These are phyloP conservation scores for Uronychia setigera DNA, from an alignment of 73 alveolate species.

Conservation along the genomic window DNA sequence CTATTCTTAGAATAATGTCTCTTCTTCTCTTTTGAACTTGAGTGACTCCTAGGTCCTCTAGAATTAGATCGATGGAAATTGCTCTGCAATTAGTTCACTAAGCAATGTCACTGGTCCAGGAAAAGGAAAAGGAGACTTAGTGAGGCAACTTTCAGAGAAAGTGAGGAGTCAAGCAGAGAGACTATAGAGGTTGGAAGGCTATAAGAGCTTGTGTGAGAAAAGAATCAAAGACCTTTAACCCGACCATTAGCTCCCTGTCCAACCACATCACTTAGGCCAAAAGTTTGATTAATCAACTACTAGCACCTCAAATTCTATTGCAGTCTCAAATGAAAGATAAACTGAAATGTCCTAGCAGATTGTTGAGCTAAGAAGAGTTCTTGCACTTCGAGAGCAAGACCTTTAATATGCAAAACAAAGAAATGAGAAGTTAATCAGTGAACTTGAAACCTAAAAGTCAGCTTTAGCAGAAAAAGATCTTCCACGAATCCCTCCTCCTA, in stretches of 20 bases:
- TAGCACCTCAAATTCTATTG: not conserved
- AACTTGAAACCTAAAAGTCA: slow-evolving; percentile 9
- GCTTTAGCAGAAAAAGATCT: slow-evolving; percentile 15
- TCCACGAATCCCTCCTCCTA: not conserved
- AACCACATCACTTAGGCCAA: slow-evolving; percentile 66
- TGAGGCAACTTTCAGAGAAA: slow-evolving; percentile 76
- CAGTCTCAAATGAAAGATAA: slow-evolving; percentile 1
- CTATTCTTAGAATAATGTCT: not conserved
- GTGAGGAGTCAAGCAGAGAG: slow-evolving; percentile 80
- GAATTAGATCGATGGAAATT: not conserved
- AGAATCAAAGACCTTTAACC: slow-evolving; percentile 75
- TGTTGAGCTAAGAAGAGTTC: slow-evolving; percentile 29
- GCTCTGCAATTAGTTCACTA: not conserved
- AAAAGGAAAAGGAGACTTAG: slow-evolving; percentile 17
- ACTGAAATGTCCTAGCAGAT: slow-evolving; percentile 17
- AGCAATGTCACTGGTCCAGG: not conserved
- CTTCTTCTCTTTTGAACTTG: not conserved
- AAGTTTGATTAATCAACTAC: slow-evolving; percentile 7
- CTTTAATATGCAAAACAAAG: slow-evolving; percentile 27
- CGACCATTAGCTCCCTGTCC: slow-evolving; percentile 77
- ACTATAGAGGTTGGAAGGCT: slow-evolving; percentile 68
- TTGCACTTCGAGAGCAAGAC: slow-evolving; percentile 39
- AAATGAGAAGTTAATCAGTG: slow-evolving; percentile 22
- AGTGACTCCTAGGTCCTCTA: not conserved
- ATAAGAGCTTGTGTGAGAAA: slow-evolving; percentile 75